A percentile compares a stretch with the other conserved stretches of the same genome.
These are phyloP conservation scores for Candida ortonii DNA, from an alignment of 805 yeast species.

Conservation along the genomic window DNA sequence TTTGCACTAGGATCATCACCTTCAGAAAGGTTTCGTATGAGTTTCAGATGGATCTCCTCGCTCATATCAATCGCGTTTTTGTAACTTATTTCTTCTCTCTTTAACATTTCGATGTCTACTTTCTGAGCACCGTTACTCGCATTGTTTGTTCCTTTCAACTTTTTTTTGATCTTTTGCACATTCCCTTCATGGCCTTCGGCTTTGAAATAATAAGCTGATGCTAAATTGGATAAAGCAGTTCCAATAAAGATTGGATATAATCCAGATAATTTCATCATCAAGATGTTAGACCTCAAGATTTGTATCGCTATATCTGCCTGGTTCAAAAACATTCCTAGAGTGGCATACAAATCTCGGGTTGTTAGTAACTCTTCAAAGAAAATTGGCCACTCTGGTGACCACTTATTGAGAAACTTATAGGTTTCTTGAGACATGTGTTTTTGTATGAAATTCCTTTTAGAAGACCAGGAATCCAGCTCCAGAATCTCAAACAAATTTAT, in stretches of 20 bases:
- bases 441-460: conserved; percentile 21
- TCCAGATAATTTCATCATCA: conserved; percentile 25
- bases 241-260: conserved; percentile 17
- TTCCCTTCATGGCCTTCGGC: conserved; percentile 19
- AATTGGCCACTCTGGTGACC: conserved; percentile 57
- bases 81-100: conserved; percentile 11
- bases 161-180: conserved; percentile 4
- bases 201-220: conserved; percentile 27
- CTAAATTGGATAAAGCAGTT: conserved; percentile 28
- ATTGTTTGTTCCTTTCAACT: conserved; percentile 7
- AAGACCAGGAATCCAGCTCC: conserved; percentile 12
- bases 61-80: conserved; percentile 15
- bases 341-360: conserved; percentile 72
- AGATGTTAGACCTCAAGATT: conserved; percentile 28
- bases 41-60: conserved; percentile 21
- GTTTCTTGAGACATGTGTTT: conserved; percentile 20
- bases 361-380: conserved; percentile 76
- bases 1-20: conserved; percentile 4
- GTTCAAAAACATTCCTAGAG: conserved; percentile 56
- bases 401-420: conserved; percentile 20
- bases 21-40: conserved; percentile 11
- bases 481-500: conserved; percentile 23
- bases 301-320: conserved; percentile 20
- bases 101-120: conserved; percentile 14
- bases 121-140: no score